Percentiles rank a stretch among this genome's conserved stretches.
Conservation (phyloP, 192 early-diverging fungal genomes). For the Umbelopsis vinacea region DNA sequence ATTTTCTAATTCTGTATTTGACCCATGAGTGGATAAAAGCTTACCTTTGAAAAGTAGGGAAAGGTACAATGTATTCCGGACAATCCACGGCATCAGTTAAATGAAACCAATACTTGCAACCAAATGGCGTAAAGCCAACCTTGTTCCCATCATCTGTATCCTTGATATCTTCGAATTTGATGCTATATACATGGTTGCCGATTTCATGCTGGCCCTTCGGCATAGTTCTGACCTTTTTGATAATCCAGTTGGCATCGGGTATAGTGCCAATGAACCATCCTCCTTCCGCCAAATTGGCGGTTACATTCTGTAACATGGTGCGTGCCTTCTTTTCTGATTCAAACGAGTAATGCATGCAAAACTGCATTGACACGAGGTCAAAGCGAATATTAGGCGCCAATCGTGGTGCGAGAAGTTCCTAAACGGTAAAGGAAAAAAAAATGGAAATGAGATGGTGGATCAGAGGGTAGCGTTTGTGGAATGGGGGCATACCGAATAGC, state of each 20-base stretch:
- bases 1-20: not conserved
- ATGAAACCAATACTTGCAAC: conserved; percentile 88
- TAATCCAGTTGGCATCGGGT: conserved; percentile 89
- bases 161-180: conserved; percentile 75
- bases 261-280: conserved; percentile 93
- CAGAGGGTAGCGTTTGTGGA: no score
- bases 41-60: conserved; percentile 77
- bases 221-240: conserved; percentile 46
- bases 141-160: conserved; percentile 33
- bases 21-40: not conserved
- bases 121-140: conserved; percentile 66
- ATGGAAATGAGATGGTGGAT: not conserved
- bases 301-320: conserved; percentile 82
- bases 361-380: conserved; percentile 94
- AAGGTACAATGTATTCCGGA: conserved; percentile 92
- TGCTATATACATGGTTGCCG: conserved; percentile 89
- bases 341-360: conserved; percentile 97
- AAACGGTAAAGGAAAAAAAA: not conserved
- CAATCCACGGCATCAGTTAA: conserved; percentile 96
- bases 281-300: conserved; percentile 65
- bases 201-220: conserved; percentile 58
- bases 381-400: conserved; percentile 58
- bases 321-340: conserved; percentile 81
- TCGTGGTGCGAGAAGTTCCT: conserved; percentile 61
- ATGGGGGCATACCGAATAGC: conserved; percentile 82